Conservation (phyloP, 306 rosid genomes). For the Macrotyloma uniflorum region DNA sequence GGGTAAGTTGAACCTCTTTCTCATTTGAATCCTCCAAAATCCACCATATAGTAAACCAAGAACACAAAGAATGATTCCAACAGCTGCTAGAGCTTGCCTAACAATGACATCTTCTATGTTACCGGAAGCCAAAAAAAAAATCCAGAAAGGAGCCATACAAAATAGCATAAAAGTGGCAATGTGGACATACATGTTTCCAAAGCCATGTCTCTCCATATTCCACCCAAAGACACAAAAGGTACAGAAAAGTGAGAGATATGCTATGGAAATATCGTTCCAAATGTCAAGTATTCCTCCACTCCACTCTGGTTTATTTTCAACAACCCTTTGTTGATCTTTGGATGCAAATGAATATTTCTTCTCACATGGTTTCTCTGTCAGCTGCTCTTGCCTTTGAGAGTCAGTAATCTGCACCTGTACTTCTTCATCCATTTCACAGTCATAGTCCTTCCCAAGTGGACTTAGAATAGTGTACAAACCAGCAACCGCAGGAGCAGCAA, state of each 20-base stretch:
- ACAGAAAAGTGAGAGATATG: conserved; percentile 86
- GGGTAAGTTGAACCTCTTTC: conserved; percentile 87
- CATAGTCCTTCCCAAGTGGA: conserved; percentile 91
- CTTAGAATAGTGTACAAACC: conserved; percentile 76
- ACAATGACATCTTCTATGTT: conserved; percentile 72
- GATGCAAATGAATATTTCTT: conserved; percentile 69
- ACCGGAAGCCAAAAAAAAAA: conserved; percentile 82
- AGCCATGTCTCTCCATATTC: conserved; percentile 97
- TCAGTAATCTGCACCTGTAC: conserved; percentile 50
- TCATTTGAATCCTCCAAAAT: conserved; percentile 97
- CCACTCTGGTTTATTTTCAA: conserved; percentile 68
- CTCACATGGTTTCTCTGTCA: conserved; percentile 47
- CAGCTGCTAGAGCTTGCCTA: conserved; percentile 56
- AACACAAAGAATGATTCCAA: conserved; percentile 74
- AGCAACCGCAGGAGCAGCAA: conserved; percentile 80
- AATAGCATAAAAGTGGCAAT: conserved; percentile 80
- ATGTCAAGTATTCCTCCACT: conserved; percentile 86
- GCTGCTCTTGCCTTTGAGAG: conserved; percentile 40
- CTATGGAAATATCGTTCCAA: conserved; percentile 78
- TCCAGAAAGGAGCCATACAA: conserved; percentile 94
- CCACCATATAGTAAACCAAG: conserved; percentile 96
- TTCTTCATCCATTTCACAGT: conserved; percentile 78
- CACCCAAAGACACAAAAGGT: conserved; percentile 85
- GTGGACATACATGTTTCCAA: conserved; percentile 95
- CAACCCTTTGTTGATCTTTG: conserved; percentile 45